Base-by-base conservation (phyloP, 2,329 filamentous ascomycete genomes). In the Phoma sp. region DNA sequence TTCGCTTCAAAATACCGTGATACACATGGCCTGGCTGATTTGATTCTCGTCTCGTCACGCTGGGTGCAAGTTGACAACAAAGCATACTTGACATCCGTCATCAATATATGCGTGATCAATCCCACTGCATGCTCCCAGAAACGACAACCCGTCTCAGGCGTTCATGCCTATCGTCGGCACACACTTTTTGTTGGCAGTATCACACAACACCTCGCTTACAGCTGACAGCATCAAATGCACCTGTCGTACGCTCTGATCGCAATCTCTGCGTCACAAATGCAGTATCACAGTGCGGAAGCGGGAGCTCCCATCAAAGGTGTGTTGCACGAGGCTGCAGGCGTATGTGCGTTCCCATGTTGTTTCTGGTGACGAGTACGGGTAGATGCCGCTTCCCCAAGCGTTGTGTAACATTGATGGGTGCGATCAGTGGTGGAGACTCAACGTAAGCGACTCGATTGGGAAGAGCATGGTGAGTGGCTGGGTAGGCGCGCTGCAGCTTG, bases 71-170 rank as follows among this genome's bases (percentile, higher is more conserved):
- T n/a, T 15, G 29, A 10, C 23, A 18, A 18, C 15, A 28, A 7
- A 10, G 5, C 25, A 3, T 12, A 4, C 30, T 18, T 28, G 5
- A 6, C 11, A 17, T 11, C 20, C 34, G 15, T 5, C 17, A 30
- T 11, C 42, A 20, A 21, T 25, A 33, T 25, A 28, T 21, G 7
- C 17, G 4, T 17, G 6, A 32, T n/a, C 9, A 34, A 28, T 6
- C 42, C 21, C 12, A 17, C 14, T 7, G 4, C 7, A 26, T 3
- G 5, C 3, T 34, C 7, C 18, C 48, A 18, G 32, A 53, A 48
- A 46, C 53, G 59, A 65, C 55, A 62, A 43, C 51, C 58, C 62
- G 48, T 52, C 26, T 53, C 15, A 47, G 50, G 42, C 38, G 43
- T 53, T 47, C 26, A 40, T 53, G 42, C 50, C 42, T 47, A 18